Conservation (phyloP, 257 asterid genomes). For the Lycium ferocissimum region DNA sequence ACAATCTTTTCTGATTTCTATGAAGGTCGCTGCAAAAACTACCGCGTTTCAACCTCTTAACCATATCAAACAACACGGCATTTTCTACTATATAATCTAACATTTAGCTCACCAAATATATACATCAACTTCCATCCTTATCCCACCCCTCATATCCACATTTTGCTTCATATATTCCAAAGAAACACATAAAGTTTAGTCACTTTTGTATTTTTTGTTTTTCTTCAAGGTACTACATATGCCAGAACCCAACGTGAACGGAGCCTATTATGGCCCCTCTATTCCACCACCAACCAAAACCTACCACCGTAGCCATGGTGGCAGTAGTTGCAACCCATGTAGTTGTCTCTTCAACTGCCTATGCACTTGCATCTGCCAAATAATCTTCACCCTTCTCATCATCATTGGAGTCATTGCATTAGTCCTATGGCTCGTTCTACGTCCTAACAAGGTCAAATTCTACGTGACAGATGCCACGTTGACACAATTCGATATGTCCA, state of each 20-base stretch:
- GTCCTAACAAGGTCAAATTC: slow-evolving; percentile 69
- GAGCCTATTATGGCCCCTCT: slow-evolving; percentile 86
- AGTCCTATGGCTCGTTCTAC: slow-evolving; percentile 70
- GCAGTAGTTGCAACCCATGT: slow-evolving; percentile 75
- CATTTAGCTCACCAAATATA: not conserved
- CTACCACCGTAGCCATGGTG: slow-evolving; percentile 55
- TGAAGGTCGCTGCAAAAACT: not conserved
- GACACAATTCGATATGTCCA: slow-evolving; percentile 57
- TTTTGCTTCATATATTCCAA: too few species aligned
- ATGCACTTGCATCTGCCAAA: slow-evolving; percentile 73
- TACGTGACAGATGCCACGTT: slow-evolving; percentile 61
- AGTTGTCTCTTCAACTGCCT: slow-evolving; percentile 67
- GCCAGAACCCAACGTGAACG: slow-evolving; percentile 52
- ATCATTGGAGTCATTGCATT: slow-evolving; percentile 49
- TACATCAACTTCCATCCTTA: too few species aligned
- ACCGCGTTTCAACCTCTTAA: not conserved
- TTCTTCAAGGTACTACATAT: not conserved
- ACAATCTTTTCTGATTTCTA: not conserved
- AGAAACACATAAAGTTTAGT: too few species aligned
- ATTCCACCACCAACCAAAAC: slow-evolving; percentile 58
- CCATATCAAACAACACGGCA: not conserved
- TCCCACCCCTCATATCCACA: not conserved
- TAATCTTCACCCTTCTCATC: slow-evolving; percentile 55
- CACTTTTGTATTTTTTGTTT: not conserved
- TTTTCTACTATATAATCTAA: not conserved